These are phyloP conservation scores for Carallia pectinifolia DNA, from an alignment of 345 rosid genomes.

Conservation along the genomic window DNA sequence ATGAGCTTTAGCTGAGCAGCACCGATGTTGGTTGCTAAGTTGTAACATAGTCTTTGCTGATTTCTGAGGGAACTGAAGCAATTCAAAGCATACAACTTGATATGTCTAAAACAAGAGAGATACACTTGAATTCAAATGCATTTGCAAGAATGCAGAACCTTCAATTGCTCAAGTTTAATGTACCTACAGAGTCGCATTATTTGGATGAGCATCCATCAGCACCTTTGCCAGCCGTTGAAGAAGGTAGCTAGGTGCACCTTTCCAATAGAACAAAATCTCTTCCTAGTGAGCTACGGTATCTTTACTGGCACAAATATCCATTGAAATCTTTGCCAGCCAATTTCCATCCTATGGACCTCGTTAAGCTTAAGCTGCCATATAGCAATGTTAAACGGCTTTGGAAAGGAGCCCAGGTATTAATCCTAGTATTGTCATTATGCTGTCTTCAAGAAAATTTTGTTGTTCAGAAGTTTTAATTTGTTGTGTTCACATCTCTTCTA, in stretches of 20 bases:
- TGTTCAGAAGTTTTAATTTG: neutral
- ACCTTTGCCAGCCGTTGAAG: neutral
- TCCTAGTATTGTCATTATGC: neutral
- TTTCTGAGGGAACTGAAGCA: neutral
- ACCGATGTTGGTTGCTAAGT: neutral
- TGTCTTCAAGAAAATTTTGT: neutral
- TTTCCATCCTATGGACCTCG: conserved; percentile 9
- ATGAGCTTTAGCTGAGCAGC: neutral
- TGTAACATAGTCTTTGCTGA: neutral
- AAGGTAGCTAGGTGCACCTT: neutral
- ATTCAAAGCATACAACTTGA: conserved; percentile 3
- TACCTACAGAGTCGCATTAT: neutral
- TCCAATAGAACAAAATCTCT: neutral
- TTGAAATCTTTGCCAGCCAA: conserved; percentile 5
- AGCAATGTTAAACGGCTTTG: conserved; percentile 13
- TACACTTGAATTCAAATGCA: neutral
- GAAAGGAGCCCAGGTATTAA: conserved; percentile 9
- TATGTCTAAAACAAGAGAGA: neutral
- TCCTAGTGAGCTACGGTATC: conserved; percentile 14
- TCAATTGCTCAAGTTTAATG: conserved; percentile 3
- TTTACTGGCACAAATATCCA: conserved; percentile 13
- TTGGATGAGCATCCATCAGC: too few species aligned
- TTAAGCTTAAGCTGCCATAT: neutral
- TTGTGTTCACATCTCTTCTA: neutral
- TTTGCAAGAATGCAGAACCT: conserved; percentile 6